Evolutionary conservation across 805 yeast species (phyloP), one percentile per base, ranked within the genome.

Genomic region (Wickerhamiella lipophila): DNA sequence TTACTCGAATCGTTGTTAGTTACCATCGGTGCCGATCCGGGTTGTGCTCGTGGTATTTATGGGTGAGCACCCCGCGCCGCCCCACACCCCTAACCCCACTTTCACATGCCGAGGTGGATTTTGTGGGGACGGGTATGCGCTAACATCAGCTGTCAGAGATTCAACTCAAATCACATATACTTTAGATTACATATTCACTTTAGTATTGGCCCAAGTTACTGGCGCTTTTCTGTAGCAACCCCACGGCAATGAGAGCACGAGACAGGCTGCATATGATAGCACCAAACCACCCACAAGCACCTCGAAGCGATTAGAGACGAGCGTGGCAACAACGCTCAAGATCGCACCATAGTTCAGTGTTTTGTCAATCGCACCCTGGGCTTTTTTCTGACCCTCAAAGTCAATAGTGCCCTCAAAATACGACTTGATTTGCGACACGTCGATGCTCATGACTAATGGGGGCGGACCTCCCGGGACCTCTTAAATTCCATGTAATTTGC

Each of bases 341-440:
- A 52, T 51, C 6, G 49, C 49, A 6, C 61, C 61, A 11, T 16
- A 46, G 27, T 41, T 46, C 11, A 49, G 35, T 23, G 51, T 40
- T 2, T 15, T 22, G 32, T 35, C 22, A 16, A 45, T 46, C 13
- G 11, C 36, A 19, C 11, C 21, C n/a, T 41, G 44, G 22, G 55
- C 57, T 9, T 18, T 34, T 26, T 41, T 42, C 48, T 58, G 61
- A 50, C 61, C 61, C 39, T 51, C 42, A 53, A 57, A 58, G 50
- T 58, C 61, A 15, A 57, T 57, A 26, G 54, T 49, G 9, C 61
- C 61, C 15, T 54, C 53, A 13, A 54, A 45, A 29, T 47, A 27
- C 12, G 46, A 42, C 46, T 42, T 43, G 13, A 56, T 40, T 39
- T 55, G 54, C 46, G 55, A 57, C 54, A 53, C 46, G 51, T 43